phyloP scores from a whole-genome alignment of 768 basidiomycete species.

The Ephemerocybe angulata region DNA sequence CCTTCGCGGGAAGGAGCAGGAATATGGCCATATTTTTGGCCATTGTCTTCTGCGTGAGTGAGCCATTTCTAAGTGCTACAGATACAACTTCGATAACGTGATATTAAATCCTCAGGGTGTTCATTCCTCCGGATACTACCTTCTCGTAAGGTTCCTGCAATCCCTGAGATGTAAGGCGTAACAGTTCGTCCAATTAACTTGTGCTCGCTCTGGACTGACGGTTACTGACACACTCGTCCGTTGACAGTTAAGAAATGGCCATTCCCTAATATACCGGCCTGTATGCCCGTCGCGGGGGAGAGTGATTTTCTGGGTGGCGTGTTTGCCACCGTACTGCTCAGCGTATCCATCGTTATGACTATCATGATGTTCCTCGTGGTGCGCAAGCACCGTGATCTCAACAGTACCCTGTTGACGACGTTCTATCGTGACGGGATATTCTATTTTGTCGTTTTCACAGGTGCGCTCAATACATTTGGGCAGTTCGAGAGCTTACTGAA shows the following conservation, averaged over 20 bases:
- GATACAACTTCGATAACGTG: too few relatives aligned
- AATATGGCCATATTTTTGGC: neutral
- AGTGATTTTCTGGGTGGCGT: neutral
- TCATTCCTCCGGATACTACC: neutral
- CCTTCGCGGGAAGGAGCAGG: neutral
- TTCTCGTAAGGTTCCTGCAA: neutral
- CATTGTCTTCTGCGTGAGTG: too few relatives aligned
- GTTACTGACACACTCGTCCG: too few relatives aligned
- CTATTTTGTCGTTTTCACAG: neutral
- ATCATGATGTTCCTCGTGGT: slow-evolving; percentile 4
- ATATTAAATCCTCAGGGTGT: neutral
- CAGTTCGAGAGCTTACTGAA: too few relatives aligned
- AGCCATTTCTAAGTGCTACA: too few relatives aligned
- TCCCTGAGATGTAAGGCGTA: neutral
- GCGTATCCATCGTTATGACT: neutral
- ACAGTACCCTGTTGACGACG: neutral
- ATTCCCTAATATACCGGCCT: neutral
- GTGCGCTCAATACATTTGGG: too few relatives aligned
- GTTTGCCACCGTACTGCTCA: neutral
- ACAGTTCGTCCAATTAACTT: too few relatives aligned
- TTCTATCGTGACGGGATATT: slow-evolving; percentile 6
- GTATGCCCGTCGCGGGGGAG: neutral
- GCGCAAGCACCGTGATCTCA: slow-evolving; percentile 2
- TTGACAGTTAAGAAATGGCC: neutral
- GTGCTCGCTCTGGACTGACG: neutral